Percentiles rank a stretch among this genome's conserved stretches.
Conservation (phyloP, 805 yeast species). For the Wickerhamiella siamensis region DNA sequence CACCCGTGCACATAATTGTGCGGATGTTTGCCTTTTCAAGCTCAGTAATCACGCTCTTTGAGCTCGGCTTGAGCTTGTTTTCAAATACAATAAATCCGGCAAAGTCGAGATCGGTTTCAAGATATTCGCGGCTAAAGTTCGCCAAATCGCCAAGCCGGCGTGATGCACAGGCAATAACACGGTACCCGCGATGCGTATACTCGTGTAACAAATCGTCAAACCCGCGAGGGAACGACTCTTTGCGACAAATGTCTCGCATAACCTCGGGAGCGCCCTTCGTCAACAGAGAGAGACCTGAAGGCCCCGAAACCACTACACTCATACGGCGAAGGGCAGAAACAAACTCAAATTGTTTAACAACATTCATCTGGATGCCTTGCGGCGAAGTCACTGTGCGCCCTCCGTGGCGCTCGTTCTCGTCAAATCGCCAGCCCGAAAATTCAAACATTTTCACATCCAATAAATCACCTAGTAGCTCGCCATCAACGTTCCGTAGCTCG, state of each 20-base stretch:
- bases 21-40: conserved; percentile 58
- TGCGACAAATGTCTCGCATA: conserved; percentile 60
- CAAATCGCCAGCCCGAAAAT: conserved; percentile 64
- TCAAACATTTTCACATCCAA: conserved; percentile 86
- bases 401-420: conserved; percentile 40
- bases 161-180: conserved; percentile 89
- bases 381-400: conserved; percentile 7
- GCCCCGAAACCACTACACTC: conserved; percentile 57
- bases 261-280: conserved; percentile 98
- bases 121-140: conserved; percentile 40
- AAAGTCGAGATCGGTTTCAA: conserved; percentile 58
- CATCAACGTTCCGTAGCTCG: conserved; percentile 66
- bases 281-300: conserved; percentile 33
- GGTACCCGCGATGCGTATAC: conserved; percentile 85
- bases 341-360: conserved; percentile 59
- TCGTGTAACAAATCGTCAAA: conserved; percentile 60
- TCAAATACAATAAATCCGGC: conserved; percentile 87
- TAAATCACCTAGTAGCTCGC: conserved; percentile 82
- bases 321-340: conserved; percentile 73
- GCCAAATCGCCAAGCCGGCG: conserved; percentile 56
- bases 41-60: conserved; percentile 44
- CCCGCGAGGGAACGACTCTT: conserved; percentile 56
- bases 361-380: conserved; percentile 24
- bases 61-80: conserved; percentile 65
- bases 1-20: conserved; percentile 96